These are phyloP conservation scores for Pseudoneurospora amorphoporcata DNA, from an alignment of 495 filamentous ascomycete species.

Conservation along the genomic window DNA sequence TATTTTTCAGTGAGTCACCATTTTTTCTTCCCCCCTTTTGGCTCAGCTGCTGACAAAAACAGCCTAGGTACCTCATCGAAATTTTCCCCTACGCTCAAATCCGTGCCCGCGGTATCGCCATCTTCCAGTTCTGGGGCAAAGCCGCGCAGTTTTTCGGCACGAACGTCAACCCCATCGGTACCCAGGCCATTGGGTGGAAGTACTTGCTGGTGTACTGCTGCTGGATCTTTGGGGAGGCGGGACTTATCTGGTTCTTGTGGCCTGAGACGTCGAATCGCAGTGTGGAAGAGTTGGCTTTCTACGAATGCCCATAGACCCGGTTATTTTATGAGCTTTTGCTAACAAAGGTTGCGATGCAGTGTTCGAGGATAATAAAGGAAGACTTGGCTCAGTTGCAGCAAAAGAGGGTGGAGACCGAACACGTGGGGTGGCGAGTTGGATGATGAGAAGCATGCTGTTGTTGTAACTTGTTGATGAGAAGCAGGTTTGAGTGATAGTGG, in stretches of 20 bases:
- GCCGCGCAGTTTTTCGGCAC: conserved; percentile 38
- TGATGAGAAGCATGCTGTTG: not conserved
- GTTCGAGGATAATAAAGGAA: conserved; percentile 16
- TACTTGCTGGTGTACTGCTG: conserved; percentile 44
- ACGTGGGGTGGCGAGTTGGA: not conserved
- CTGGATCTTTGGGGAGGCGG: conserved; percentile 47
- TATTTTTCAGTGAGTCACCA: conserved; percentile 28
- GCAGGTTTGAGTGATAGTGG: not conserved
- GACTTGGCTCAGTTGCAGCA: conserved; percentile 8
- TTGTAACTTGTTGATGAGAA: not conserved
- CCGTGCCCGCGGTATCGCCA: conserved; percentile 50
- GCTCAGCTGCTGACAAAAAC: not conserved
- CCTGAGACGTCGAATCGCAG: conserved; percentile 52
- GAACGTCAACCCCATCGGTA: conserved; percentile 58
- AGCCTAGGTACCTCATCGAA: conserved; percentile 55
- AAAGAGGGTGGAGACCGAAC: not conserved
- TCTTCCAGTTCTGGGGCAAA: conserved; percentile 54
- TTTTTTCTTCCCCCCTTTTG: not conserved
- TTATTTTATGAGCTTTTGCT: not conserved
- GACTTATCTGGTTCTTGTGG: conserved; percentile 53
- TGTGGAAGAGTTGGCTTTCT: conserved; percentile 54
- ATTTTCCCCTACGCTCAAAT: conserved; percentile 52
- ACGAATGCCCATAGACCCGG: conserved; percentile 27
- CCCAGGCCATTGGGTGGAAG: conserved; percentile 48
- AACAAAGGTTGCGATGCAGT: conserved; percentile 3